Base-by-base conservation (phyloP, 1,284 basidiomycete species). In the Heliocybe sulcata region DNA sequence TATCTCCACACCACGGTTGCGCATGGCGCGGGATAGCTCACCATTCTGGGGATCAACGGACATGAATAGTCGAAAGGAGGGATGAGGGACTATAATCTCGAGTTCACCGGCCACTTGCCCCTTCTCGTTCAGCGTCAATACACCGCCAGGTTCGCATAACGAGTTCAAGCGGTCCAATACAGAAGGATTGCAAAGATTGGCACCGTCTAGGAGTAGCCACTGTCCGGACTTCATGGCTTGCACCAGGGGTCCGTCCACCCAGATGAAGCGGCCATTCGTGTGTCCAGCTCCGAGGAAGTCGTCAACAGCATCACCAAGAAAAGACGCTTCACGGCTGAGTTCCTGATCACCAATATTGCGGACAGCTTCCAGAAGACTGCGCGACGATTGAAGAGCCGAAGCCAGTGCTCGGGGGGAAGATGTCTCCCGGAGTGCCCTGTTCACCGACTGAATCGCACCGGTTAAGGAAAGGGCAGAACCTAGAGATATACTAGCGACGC, bases 101-200 rank as follows among this genome's bases (percentile, higher is more conserved):
- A 95, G 83, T 38, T 79, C 73, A 31, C 91, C 91, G 55, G 89
- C 74, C 45, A 94, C 84, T 35, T 87, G 84, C 0, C 97, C 97
- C 52, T 92, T 84, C 69, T 99, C 97, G 63, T 85, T 95, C 55
- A 99, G 78, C 29, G 86, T 85, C 27, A 99, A 73, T 0, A 76
- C 77, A 4, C 97, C 96, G 52, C 87, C 77, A 14, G 81, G 77
- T 71, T 99, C 97, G 67, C 97, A 98, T 10, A 99, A 83, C 33
- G 94, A 96, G 68, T 99, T 99, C 47, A 99, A 82, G 23, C 97
- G 85, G 74, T 99, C 97, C 25, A 99, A 82, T 3, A 99, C 95
- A 2, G 95, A 96, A 1, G 97, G 87, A 58, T 82, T 94, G 72
- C 97, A 99, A 12, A 96, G 77, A 67, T 99, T 99, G 53, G 97